Base-by-base conservation (phyloP, 805 yeast genomes). In the Wickerhamomyces chaumierensis region DNA sequence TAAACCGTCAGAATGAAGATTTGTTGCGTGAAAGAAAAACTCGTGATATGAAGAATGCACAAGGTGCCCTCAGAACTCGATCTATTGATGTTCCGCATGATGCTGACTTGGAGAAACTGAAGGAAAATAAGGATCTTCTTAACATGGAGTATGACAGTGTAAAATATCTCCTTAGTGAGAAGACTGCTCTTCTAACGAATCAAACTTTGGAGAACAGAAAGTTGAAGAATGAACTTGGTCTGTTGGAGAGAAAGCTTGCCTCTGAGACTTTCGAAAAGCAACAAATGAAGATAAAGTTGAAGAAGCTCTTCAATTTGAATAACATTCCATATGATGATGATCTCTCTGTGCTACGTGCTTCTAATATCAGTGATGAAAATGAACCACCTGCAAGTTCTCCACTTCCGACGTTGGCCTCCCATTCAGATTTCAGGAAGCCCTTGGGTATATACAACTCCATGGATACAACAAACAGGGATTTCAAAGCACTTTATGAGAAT, bases 221-320 rank as follows among this genome's bases (percentile, higher is more conserved):
- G 58, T 53, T 79, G 34, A 60, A 65, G 18, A 75, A 80, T 34
- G 85, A 80, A 42, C 50, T 79, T 37, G 66, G 69, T 25, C 60
- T 80, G 47, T 56, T 82, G 13, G 81, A 78, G 46, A 71, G 78
- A 2, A 67, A 83, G 47, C 53, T 77, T n/a, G 78, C 81, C 2
- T 66, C 79, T n/a, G 79, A 76, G 36, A 66, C 78, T 6, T 72
- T 73, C 44, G 81, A 75, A 39, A 72, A 68, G 42, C 75, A 71
- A 49, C 71, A 60, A 37, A 51, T 66, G 43, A 64, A 58, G 34
- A 66, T 69, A 12, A 67, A 66, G 34, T 38, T 73, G 4, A 60
- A 61, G 25, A 66, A 61, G 33, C 37, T 68, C 29, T 25, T 25
- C n/a, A 25, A 25, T 14, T 13, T 25, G n/a, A 25, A 25, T 21